phyloP scores from a whole-genome alignment of 2,329 filamentous ascomycete genomes.

The Camillea tinctor region DNA sequence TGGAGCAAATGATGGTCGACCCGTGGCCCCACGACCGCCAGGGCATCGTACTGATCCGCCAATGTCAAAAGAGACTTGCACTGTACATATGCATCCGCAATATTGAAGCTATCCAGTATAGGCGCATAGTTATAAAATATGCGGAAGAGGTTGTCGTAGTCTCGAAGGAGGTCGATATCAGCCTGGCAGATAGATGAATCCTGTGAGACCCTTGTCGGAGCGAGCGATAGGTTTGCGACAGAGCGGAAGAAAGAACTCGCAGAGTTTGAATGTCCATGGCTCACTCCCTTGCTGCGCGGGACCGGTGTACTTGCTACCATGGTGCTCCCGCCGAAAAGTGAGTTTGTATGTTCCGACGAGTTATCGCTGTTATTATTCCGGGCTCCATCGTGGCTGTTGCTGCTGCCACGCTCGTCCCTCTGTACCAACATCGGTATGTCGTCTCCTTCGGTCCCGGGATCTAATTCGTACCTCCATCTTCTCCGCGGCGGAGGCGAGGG shows the following conservation, averaged over 20 bases:
- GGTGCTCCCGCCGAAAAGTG: conserved; percentile 59
- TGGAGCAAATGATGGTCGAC: conserved; percentile 93
- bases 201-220: conserved; percentile 49
- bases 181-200: conserved; percentile 52
- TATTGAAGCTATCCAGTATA: conserved; percentile 77
- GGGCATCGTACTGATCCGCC: conserved; percentile 92
- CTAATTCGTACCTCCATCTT: conserved; percentile 86
- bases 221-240: conserved; percentile 71
- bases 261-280: conserved; percentile 55
- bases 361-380: conserved; percentile 17
- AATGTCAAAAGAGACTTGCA: conserved; percentile 86
- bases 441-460: conserved; percentile 67
- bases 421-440: conserved; percentile 89
- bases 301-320: conserved; percentile 18
- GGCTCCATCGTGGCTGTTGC: conserved; percentile 42
- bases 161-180: conserved; percentile 75
- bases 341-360: conserved; percentile 33
- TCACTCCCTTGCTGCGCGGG: conserved; percentile 51
- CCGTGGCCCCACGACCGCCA: conserved; percentile 81
- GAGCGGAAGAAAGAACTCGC: conserved; percentile 74
- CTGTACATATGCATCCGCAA: conserved; percentile 88
- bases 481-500: conserved; percentile 47
- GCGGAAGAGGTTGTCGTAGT: conserved; percentile 94
- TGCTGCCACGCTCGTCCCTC: conserved; percentile 54
- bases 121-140: conserved; percentile 95